Conservation (phyloP, 352 stramenopile genomes). For the Phytophthora palmivora region DNA sequence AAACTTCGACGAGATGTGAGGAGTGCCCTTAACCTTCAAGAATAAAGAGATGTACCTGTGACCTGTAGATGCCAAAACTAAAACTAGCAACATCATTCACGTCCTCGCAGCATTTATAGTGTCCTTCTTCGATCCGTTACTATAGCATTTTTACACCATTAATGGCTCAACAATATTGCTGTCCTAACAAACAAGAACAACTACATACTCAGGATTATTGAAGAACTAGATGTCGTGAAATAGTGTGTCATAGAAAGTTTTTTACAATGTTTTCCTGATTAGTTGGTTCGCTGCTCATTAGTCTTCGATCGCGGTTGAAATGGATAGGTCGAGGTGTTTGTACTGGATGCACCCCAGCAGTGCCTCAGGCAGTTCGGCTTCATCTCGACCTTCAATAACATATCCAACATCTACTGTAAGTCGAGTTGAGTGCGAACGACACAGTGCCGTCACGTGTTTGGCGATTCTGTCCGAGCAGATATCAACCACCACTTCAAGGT, state of each 20-base stretch:
- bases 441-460: slow-evolving; percentile 82
- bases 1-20: neutral
- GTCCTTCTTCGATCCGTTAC: slow-evolving; percentile 7
- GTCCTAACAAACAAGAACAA: too few relatives aligned
- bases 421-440: slow-evolving; percentile 65
- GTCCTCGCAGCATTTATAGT: neutral
- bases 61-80: slow-evolving; percentile 3
- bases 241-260: neutral
- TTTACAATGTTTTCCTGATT: slow-evolving; percentile 30
- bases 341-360: slow-evolving; percentile 84
- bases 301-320: slow-evolving; percentile 59
- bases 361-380: slow-evolving; percentile 79
- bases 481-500: slow-evolving; percentile 83
- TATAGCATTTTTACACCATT: neutral
- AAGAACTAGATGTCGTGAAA: too few relatives aligned
- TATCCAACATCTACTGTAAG: slow-evolving; percentile 85
- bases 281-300: slow-evolving; percentile 2
- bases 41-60: neutral
- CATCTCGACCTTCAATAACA: slow-evolving; percentile 74
- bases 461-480: slow-evolving; percentile 78
- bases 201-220: too few relatives aligned
- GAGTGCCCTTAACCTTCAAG: slow-evolving; percentile 4
- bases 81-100: slow-evolving; percentile 1
- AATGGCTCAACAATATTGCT: too few relatives aligned
- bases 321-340: slow-evolving; percentile 72